Base-by-base conservation (phyloP, 257 asterid genomes). In the Cinchona pubescens region DNA sequence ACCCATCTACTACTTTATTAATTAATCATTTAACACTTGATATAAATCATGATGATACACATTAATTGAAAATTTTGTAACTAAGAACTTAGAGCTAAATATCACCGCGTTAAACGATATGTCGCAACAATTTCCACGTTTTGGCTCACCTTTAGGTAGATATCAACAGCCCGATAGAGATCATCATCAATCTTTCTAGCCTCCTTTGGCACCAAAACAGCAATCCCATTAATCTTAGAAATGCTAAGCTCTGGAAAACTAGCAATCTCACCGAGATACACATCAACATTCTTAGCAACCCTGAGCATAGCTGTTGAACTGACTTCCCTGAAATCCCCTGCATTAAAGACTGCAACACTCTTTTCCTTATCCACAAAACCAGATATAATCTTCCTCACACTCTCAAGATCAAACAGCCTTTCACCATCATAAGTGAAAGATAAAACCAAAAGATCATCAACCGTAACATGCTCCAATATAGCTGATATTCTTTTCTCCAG, bases 171-270 rank as follows among this genome's bases (percentile, higher is more conserved):
- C n/a, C 98, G 75, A 79, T 95, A 90, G 35, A 95, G 91, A 85
- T 95, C 99, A 70, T 95, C 99, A 43, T 95, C 96, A 35, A 79
- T 89, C 75, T 88, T 92, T 49, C 99, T 78, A 1, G 99, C 97
- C 0, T 73, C 79, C 82, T 95, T 92, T 0, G 96, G 96, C 21
- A 95, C 91, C 84, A 95, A 76, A 77, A 82, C 83, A 0, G 98
- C 97, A 32, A 95, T 92, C 74, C 96, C 99, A 60, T 95, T 95
- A 58, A 95, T 91, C 74, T 91, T 95, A 0, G 97, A 86, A 65
- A 95, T 88, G 67, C 83, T 87, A 51, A 95, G 84, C 15, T 92
- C 99, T 9, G 74, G 83, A 60, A 67, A 86, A 64, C 92, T 84
- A 37, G 97, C 94, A 58, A 92, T 87, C 81, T 95, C 98, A 12